Evolutionary conservation across 1,284 basidiomycete genomes (phyloP).

Genomic region (Singerocomus inundabilis): DNA sequence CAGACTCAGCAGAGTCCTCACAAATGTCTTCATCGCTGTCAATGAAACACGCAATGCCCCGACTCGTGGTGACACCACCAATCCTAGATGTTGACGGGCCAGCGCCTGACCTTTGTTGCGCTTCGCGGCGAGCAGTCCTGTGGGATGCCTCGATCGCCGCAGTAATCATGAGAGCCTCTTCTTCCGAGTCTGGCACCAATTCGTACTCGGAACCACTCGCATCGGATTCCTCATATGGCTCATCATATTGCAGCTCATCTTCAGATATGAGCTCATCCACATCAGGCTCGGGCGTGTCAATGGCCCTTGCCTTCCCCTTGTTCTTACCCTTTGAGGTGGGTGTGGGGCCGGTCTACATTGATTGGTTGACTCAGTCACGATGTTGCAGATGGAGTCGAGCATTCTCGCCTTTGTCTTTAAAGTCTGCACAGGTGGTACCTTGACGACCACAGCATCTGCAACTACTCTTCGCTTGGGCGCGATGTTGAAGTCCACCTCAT

Average conservation of each 20-base stretch:
- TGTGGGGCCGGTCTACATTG: constrained; percentile 11
- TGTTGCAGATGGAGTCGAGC: not conserved
- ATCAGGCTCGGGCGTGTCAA: constrained; percentile 29
- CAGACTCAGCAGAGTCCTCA: constrained; percentile 25
- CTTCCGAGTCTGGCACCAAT: constrained; percentile 24
- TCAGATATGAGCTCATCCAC: constrained; percentile 36
- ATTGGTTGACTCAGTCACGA: constrained; percentile 11
- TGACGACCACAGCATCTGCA: constrained; percentile 44
- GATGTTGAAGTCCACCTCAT: constrained; percentile 24
- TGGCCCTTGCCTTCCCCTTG: constrained; percentile 39
- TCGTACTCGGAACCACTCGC: constrained; percentile 61
- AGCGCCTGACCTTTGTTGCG: constrained; percentile 40
- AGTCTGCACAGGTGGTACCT: constrained; percentile 37
- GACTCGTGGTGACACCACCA: constrained; percentile 34
- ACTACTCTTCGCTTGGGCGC: constrained; percentile 46
- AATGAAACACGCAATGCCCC: constrained; percentile 15
- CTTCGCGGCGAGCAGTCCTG: constrained; percentile 37
- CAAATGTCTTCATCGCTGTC: constrained; percentile 34
- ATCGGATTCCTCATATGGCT: constrained; percentile 48
- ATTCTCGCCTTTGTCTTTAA: constrained; percentile 39
- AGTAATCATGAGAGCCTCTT: constrained; percentile 55
- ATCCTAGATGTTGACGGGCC: constrained; percentile 39
- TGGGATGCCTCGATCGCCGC: constrained; percentile 58
- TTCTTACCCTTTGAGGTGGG: constrained; percentile 35
- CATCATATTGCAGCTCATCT: constrained; percentile 41